Evolutionary conservation across 805 yeast species (phyloP), one percentile per base, ranked within the genome.

Genomic region (Zygoascus ofunaensis): DNA sequence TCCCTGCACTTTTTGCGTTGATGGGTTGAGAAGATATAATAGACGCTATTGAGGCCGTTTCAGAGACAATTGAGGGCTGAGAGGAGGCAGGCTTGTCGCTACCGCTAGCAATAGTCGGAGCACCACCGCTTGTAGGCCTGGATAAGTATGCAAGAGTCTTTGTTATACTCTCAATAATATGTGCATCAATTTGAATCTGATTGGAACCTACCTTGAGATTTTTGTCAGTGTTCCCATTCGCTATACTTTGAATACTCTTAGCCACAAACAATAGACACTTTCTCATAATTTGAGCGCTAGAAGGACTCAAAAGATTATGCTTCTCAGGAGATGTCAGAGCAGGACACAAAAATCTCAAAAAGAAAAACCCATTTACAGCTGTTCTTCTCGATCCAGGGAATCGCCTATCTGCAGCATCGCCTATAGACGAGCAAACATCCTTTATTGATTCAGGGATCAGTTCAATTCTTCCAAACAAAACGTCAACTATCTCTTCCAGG

Each of bases 321-420:
- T 73, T 66, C 46, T 83, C 92, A 0, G 95, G 95, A 35, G 85
- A 76, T 3, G 86, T 85, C 50, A 87, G 74, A 0, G 89, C 90
- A 4, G 95, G 95, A 57, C 94, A 81, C 41, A 80, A 68, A 47
- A 80, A 74, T 45, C 90, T 65, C 50, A 87, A 66, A 55, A 87
- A 85, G 35, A 87, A 63, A 56, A 82, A 87, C 0, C 94, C 82
- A 0, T 94, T 90, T n/a, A 83, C 82, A 1, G 94, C 87, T 34
- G 79, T 69, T 33, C 74, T 68, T 37, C 75, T 78, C 0, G 79
- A 76, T 34, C 76, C 79, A 0, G 79, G 81, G 51, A 82, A 80
- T 48, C 73, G 74, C 2, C 55, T 58, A 18, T 68, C 63, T 1
- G 83, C 85, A 7, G 81, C 71, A 4, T 63, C 61, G 50, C 71